Conservation (phyloP, 805 yeast genomes). For the Candida ortonii region DNA sequence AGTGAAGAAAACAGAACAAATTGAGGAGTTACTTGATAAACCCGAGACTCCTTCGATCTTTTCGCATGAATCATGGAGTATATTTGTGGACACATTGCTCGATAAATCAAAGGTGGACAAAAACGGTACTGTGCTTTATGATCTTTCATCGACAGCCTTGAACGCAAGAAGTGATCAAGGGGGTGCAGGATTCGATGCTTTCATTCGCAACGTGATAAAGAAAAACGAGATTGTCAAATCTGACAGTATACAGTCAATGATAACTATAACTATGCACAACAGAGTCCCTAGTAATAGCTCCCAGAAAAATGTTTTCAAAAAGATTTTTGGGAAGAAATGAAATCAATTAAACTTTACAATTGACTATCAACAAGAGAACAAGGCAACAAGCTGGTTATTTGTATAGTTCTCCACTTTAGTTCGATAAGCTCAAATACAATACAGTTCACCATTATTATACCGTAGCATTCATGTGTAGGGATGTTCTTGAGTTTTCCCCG, state of each 20-base stretch:
- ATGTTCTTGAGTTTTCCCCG: too few species aligned
- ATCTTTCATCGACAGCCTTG: constrained; percentile 7
- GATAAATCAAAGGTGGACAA: constrained; percentile 16
- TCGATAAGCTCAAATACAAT: too few species aligned
- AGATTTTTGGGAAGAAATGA: constrained; percentile 22
- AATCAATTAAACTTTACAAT: too few species aligned
- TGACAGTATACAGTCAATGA: constrained; percentile 19
- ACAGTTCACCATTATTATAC: too few species aligned
- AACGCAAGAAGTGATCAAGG: constrained; percentile 3
- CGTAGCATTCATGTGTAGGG: too few species aligned
- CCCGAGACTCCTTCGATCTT: constrained; percentile 26
- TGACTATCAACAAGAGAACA: too few species aligned
- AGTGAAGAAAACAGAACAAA: constrained; percentile 18
- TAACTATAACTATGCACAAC: constrained; percentile 2
- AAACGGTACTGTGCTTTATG: constrained; percentile 17
- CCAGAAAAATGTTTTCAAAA: constrained; percentile 20
- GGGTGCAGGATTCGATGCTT: constrained; percentile 14
- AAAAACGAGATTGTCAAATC: constrained; percentile 16
- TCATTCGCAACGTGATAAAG: constrained; percentile 10
- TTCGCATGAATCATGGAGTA: constrained; percentile 19
- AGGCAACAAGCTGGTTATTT: too few species aligned
- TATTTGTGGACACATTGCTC: constrained; percentile 18
- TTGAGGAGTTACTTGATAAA: constrained; percentile 17
- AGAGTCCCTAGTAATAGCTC: constrained; percentile 5
- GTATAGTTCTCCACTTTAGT: too few species aligned